phyloP scores from a whole-genome alignment of 352 stramenopile genomes.

The Thraustotheca clavata region DNA sequence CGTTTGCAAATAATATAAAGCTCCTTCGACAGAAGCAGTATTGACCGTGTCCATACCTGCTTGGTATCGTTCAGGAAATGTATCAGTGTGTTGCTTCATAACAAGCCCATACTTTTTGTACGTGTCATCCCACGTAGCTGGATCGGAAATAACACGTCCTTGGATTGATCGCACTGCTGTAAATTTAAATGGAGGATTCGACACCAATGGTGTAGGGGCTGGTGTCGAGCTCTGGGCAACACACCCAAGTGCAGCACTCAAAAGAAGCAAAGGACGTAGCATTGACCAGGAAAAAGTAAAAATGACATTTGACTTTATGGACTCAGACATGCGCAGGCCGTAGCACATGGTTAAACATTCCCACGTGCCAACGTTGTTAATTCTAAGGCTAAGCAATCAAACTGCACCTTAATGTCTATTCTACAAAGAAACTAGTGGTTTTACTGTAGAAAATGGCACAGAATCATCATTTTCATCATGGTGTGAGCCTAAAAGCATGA shows the following conservation, averaged over 20 bases:
- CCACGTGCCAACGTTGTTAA: too few species aligned
- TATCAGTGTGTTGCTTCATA: slow-evolving; percentile 22
- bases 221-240: background rate
- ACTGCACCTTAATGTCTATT: too few species aligned
- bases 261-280: background rate
- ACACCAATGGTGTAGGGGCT: background rate
- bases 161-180: slow-evolving; percentile 25
- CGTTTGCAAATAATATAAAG: slow-evolving; percentile 28
- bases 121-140: slow-evolving; percentile 19
- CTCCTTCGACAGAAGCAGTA: slow-evolving; percentile 28
- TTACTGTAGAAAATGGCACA: too few species aligned
- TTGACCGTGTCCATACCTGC: slow-evolving; percentile 30
- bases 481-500: too few species aligned
- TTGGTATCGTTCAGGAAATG: slow-evolving; percentile 20
- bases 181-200: slow-evolving; percentile 25
- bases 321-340: too few species aligned
- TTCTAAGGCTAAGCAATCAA: too few species aligned
- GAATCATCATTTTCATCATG: too few species aligned
- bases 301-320: too few species aligned
- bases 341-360: too few species aligned
- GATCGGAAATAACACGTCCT: slow-evolving; percentile 22
- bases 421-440: too few species aligned
- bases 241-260: background rate
- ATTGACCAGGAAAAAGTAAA: too few species aligned
- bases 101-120: slow-evolving; percentile 8